These are phyloP conservation scores for Sporothrix sp. DNA, from an alignment of 2,329 filamentous ascomycete genomes.

Conservation along the genomic window DNA sequence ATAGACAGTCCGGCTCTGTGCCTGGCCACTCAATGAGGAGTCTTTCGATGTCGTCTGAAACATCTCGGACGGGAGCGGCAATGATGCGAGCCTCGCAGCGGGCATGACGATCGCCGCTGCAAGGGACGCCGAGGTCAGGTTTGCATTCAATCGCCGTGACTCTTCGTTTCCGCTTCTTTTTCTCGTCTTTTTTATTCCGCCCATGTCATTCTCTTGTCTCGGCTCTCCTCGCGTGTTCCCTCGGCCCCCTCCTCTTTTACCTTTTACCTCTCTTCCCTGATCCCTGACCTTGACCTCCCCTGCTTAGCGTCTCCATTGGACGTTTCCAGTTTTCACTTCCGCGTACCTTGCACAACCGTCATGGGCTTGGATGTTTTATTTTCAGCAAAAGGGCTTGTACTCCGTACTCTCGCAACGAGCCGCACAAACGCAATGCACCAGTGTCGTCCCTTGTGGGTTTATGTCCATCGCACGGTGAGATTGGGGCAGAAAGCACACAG, in stretches of 20 bases:
- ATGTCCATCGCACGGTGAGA: no score
- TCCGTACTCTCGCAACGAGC: not conserved
- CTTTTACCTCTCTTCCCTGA: not conserved
- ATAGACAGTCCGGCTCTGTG: not conserved
- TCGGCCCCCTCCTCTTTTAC: not conserved
- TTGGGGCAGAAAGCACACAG: no score
- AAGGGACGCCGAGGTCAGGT: not conserved
- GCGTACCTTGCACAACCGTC: no score
- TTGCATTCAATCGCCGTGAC: not conserved
- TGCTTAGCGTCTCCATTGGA: constrained; percentile 4
- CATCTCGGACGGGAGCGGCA: not conserved
- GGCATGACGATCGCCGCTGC: not conserved
- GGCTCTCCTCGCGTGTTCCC: not conserved
- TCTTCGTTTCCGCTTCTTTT: not conserved
- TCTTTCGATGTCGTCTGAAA: not conserved
- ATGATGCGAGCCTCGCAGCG: constrained; percentile 4
- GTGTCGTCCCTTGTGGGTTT: constrained; percentile 1
- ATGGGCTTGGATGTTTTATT: not conserved
- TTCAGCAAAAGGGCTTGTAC: not conserved
- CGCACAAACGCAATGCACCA: not conserved
- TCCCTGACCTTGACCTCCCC: not conserved
- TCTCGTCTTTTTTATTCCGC: not conserved
- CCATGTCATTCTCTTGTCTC: not conserved
- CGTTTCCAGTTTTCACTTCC: constrained; percentile 2
- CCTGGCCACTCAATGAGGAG: no score